Evolutionary conservation across 2,329 filamentous ascomycete species (phyloP).

Genomic region (Neopestalotiopsis sp.): DNA sequence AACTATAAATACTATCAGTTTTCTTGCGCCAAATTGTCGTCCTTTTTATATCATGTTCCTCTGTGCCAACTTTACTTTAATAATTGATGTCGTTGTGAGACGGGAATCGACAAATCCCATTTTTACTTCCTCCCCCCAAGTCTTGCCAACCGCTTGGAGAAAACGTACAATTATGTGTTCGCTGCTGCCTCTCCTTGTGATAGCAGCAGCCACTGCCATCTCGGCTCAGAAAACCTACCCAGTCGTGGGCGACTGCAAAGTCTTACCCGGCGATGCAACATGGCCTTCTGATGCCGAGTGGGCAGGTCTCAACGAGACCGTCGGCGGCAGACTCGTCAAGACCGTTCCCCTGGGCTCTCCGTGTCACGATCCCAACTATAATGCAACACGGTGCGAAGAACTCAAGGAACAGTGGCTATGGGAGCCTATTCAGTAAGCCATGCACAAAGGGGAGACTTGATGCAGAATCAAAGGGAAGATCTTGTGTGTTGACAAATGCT

Average conservation of each 20-base stretch:
- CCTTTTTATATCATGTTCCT: too few species aligned
- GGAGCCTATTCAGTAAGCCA: background rate
- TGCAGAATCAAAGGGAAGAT: background rate
- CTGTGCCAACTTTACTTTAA: too few species aligned
- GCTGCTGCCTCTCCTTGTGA: background rate
- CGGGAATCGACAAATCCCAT: too few species aligned
- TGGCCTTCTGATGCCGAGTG: constrained; percentile 28
- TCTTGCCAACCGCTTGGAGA: background rate
- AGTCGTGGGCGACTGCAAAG: constrained; percentile 20
- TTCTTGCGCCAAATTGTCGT: too few species aligned
- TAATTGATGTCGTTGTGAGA: too few species aligned
- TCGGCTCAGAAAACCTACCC: background rate
- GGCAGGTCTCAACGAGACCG: constrained; percentile 46
- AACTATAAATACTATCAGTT: too few species aligned
- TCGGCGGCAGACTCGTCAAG: constrained; percentile 50
- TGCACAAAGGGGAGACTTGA: background rate
- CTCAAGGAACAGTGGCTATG: background rate
- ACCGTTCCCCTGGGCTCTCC: constrained; percentile 51
- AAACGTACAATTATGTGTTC: background rate
- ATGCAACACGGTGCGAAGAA: constrained; percentile 43
- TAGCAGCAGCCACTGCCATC: background rate
- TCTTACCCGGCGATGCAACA: constrained; percentile 23
- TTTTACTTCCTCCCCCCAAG: too few species aligned
- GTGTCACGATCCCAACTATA: constrained; percentile 48
- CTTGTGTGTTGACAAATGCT: background rate